Base-by-base conservation (phyloP, 345 rosid species). In the Acer campestre region DNA sequence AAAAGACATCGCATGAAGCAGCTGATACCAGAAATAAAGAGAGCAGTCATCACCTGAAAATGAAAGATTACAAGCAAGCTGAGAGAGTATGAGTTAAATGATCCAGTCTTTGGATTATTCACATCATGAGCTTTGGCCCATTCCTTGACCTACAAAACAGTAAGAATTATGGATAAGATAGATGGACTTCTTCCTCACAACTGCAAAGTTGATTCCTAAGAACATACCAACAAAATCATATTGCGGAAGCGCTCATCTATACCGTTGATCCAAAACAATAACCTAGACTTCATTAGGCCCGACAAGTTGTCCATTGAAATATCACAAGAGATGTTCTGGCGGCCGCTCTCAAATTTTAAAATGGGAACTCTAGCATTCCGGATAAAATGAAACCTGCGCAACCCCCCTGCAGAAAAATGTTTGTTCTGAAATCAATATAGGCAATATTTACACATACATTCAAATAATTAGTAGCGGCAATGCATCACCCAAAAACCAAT, bases 41-140 rank as follows among this genome's bases (percentile, higher is more conserved):
- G 29, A 59, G 61, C 44, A 70, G 7, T 38, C 79, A 6, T 44
- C 79, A 92, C 98, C 98, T 95, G 99, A 82, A 95, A 89, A 89
- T 93, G 99, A 84, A 95, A 95, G 85, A 95, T 81, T 65, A 95
- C 96, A 46, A 93, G 88, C 82, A 95, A 82, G 85, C 91, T 80
- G 74, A 95, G 94, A 64, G 96, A 90, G 61, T 89, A 93, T 1
- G 99, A 93, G 88, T 92, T 95, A 51, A 95, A 80, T 53, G 91
- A 82, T 76, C 98, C 96, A 23, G 16, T 10, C 84, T 85, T 95
- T 1, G 99, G 84, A 70, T 93, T 81, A 80, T 93, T 95, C 77
- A 95, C 89, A 58, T 85, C 75, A 68, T 93, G 89, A 75, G 94
- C 84, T 88, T 93, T 93, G 74, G 99, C 98, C 99, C 99, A 95